phyloP scores from a whole-genome alignment of 176 grass and related monocot genomes.

The sorghum (Sorghum bicolor) region DNA sequence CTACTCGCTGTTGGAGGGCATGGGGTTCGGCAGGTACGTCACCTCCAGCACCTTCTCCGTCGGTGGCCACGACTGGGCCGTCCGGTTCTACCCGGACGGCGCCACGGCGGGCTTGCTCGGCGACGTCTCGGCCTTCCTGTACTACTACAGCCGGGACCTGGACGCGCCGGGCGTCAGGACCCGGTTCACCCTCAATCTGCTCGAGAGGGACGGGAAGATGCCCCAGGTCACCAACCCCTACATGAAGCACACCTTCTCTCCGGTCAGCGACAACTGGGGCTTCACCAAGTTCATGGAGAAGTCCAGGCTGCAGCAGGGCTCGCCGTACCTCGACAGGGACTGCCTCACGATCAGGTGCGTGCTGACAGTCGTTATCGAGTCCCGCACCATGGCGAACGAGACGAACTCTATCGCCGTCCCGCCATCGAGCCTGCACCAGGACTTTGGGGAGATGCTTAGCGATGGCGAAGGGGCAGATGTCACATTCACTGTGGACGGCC shows the following conservation, averaged over 20 bases:
- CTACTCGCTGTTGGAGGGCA: slow-evolving; percentile 38
- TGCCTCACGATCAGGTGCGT: slow-evolving; percentile 43
- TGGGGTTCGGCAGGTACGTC: slow-evolving; percentile 37
- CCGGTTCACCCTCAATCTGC: slow-evolving; percentile 21
- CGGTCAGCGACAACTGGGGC: slow-evolving; percentile 28
- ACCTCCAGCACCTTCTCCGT: slow-evolving; percentile 42
- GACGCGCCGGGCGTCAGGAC: slow-evolving; percentile 4
- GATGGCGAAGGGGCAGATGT: slow-evolving; percentile 33
- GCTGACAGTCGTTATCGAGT: slow-evolving; percentile 4
- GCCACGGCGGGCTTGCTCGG: not conserved
- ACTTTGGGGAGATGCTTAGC: slow-evolving; percentile 22
- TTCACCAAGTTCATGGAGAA: slow-evolving; percentile 46
- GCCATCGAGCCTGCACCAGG: not conserved
- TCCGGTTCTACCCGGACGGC: slow-evolving; percentile 44
- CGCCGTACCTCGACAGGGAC: slow-evolving; percentile 28
- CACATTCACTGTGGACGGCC: slow-evolving; percentile 8
- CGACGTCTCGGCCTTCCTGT: slow-evolving; percentile 39
- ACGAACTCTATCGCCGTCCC: not conserved
- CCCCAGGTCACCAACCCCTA: not conserved
- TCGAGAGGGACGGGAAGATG: slow-evolving; percentile 19
- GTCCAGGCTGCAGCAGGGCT: slow-evolving; percentile 15
- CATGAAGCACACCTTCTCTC: slow-evolving; percentile 38
- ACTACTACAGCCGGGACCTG: slow-evolving; percentile 9
- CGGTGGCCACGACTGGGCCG: slow-evolving; percentile 40
- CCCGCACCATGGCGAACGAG: not conserved